Base-by-base conservation (phyloP, 83 land plant species). In the Larix sibirica region DNA sequence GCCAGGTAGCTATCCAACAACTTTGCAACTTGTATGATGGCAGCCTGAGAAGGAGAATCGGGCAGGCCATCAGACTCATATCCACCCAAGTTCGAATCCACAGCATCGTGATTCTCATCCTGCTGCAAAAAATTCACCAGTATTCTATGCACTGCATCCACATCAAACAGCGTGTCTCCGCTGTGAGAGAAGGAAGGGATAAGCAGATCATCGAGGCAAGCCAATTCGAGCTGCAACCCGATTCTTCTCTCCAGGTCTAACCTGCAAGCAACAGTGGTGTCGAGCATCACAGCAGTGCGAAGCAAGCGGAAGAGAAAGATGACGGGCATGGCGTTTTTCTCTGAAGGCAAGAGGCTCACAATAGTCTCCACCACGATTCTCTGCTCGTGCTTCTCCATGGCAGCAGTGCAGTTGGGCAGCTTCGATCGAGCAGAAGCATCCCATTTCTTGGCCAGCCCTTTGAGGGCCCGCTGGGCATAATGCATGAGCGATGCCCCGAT, bases 1-100 rank as follows among this genome's bases (percentile, higher is more conserved):
- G 98, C 94, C 61, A 97, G 89, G 76, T 95, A 97, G 71, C 84
- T 88, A 81, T 97, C 99, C 59, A 96, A 84, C 26, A 97, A 73
- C 82, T 89, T 95, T 33, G 94, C 75, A 61, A 97, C 95, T 83
- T 88, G 90, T 2, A 88, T 40, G 56, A 96, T 54, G 47, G 92
- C 89, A 76, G 82, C 82, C 65, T 90, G 88, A 24, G 91, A 86
- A 4, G 95, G 95, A 23, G 96, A 90, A 64, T 44, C 86, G 73
- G 81, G 84, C 20, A 79, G 12, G 71, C 89, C 90, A 80, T 93
- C 98, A 26, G 90, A 89, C 76, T 91, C 94, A 77, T 84, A 90
- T 42, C 68, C 87, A 33, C 62, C 73, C 21, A 87, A 83, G 9
- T 58, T 81, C 56, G 87, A 89, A 10, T 84, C 91, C 85, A 80